Base-by-base conservation (phyloP, 768 basidiomycete species). In the Lentinula aciculospora region DNA sequence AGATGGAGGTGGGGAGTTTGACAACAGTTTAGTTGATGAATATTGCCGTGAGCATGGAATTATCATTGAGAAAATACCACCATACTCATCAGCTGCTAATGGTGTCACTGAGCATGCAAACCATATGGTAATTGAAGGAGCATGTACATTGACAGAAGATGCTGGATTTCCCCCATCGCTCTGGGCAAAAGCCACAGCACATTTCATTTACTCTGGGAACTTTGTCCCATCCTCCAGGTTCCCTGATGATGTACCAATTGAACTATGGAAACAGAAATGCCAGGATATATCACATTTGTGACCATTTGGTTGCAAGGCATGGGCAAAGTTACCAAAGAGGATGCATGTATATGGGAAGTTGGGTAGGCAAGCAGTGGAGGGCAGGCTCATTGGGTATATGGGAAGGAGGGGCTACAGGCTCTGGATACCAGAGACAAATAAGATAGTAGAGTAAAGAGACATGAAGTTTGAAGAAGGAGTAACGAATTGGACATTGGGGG, bases 1-100 rank as follows among this genome's bases (percentile, higher is more conserved):
- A 0, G 69, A 74, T 53, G 56, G 63, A 12, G 72, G 72, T 3
- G 62, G 63, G 1, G 69, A 73, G 59, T 72, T 65, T 39, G 42
- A 65, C 8, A 67, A 65, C 56, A 27, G 57, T 0, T 49, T 65
- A 3, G 70, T 69, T 48, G 29, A 63, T 4, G 40, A 17, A 1
- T 65, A 62, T 31, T 60, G 64, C 15, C n/a, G 3, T 0, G 40
- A 57, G 3, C 53, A 65, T 9, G 69, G 72, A 3, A 69, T 70
- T 10, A 25, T 17, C 1, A 60, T 47, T 23, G 58, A 64, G 60
- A 62, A 46, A 19, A 64, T 64, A 31, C 57, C 56, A 10, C 69
- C 63, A 1, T 37, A 67, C 45, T 65, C 65, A 1, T 68, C 65
- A 8, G 45, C 67, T 17, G 64, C 67, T 13, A 69, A 71, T 25